Base-by-base conservation (phyloP, 345 rosid genomes). In the Anastatica hierochuntica region DNA sequence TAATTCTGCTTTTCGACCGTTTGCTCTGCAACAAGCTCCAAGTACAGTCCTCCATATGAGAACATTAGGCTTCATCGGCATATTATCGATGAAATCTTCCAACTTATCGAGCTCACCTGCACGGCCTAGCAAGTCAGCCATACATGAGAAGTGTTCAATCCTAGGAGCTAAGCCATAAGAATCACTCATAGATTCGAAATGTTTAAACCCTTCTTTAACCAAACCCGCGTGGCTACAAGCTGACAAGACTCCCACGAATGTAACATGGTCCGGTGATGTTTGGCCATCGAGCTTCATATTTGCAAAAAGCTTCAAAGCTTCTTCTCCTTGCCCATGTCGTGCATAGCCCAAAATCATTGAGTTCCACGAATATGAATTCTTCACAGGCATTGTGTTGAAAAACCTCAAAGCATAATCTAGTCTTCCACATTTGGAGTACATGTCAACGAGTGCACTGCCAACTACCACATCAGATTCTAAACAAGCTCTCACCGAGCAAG, bases 391-490 rank as follows among this genome's bases (percentile, higher is more conserved):
- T 49, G 53, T 43, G 38, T 72, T 38, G 51, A 90, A 90, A 64
- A 84, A 80, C 35, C 79, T 76, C 23, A 80, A 82, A 34, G 97
- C 97, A 62, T 90, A 86, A 62, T 85, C 90, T 67, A 82, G 66
- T 74, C 94, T 82, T 36, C 97, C 95, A 65, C 97, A 84, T 67
- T 86, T 90, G n/a, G 97, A 69, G 58, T 90, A 90, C 97, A 90
- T 90, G 65, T 90, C 97, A 21, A 90, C 70, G 48, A 86, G 70
- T 14, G 96, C 96, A 73, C 96, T 90, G 35, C 96, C 97, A 56
- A 90, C 81, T 7, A 90, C 95, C 20, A 90, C 94, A 69, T 90
- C 96, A 10, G 71, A 66, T 67, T 84, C 88, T 61, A 90, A 72
- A 64, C 79, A 72, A 52, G 83, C 81, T 77, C 94, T 80, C 30